Evolutionary conservation across 2,329 filamentous ascomycete genomes (phyloP).

Genomic region (Didymella arachidicola): DNA sequence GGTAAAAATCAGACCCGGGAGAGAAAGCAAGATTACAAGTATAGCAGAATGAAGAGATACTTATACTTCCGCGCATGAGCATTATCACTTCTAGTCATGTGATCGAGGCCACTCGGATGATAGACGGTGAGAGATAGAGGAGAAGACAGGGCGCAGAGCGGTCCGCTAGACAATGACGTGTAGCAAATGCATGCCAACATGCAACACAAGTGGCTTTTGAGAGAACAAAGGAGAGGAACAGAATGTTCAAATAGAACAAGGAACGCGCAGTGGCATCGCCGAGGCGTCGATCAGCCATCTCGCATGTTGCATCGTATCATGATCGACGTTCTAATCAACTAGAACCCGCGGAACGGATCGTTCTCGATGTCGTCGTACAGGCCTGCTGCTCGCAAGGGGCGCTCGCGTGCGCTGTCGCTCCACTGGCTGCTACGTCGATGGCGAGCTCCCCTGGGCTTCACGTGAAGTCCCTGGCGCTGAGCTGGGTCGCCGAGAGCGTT

Average conservation of each 20-base stretch:
- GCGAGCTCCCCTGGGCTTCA: slow-evolving; percentile 36
- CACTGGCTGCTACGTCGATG: slow-evolving; percentile 48
- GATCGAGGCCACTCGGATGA: background rate
- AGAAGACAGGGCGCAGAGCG: background rate
- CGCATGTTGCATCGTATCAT: slow-evolving; percentile 8
- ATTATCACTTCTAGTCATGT: slow-evolving; percentile 11
- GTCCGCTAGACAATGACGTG: background rate
- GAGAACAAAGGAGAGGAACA: slow-evolving; percentile 3
- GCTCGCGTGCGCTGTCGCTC: slow-evolving; percentile 46
- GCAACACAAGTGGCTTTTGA: background rate
- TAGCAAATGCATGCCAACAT: background rate
- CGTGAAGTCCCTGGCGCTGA: slow-evolving; percentile 20
- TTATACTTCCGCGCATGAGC: slow-evolving; percentile 14
- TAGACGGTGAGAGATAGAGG: background rate
- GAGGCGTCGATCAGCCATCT: slow-evolving; percentile 2
- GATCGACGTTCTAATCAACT: background rate
- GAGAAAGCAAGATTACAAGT: background rate
- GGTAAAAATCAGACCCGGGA: too few species aligned
- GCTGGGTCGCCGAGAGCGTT: slow-evolving; percentile 46
- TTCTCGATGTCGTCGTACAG: slow-evolving; percentile 47
- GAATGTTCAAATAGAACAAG: background rate
- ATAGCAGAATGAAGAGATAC: background rate
- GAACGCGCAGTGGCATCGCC: background rate
- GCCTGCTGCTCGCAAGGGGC: slow-evolving; percentile 36
- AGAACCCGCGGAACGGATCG: slow-evolving; percentile 51